Percentiles rank a stretch among this genome's conserved stretches.
Evolutionary conservation across 805 yeast species (phyloP).

Genomic region (Osmozyma mogii): DNA sequence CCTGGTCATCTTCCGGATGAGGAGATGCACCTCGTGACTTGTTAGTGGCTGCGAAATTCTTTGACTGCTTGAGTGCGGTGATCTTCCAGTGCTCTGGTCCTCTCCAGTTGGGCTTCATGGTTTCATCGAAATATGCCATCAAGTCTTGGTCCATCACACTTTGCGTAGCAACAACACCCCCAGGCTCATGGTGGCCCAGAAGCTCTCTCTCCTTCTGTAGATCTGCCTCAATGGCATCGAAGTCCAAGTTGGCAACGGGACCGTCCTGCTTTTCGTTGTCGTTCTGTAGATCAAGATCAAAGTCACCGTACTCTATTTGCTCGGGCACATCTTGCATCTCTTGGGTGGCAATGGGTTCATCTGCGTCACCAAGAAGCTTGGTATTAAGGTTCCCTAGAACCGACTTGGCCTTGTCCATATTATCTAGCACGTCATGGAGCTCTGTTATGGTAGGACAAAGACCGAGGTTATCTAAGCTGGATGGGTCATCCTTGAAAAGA

Average conservation of each 20-base stretch:
- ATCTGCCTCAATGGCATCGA: slow-evolving; percentile 11
- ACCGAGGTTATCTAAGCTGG: slow-evolving; percentile 19
- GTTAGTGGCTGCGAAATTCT: slow-evolving; percentile 14
- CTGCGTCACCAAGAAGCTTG: slow-evolving; percentile 15
- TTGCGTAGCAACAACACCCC: too few relatives aligned
- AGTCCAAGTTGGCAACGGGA: slow-evolving; percentile 5
- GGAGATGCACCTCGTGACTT: slow-evolving; percentile 1
- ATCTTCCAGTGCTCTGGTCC: slow-evolving; percentile 94
- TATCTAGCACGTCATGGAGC: slow-evolving; percentile 50
- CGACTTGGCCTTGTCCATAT: slow-evolving; percentile 44
- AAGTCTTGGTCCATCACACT: slow-evolving; percentile 49
- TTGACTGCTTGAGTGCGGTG: slow-evolving; percentile 30
- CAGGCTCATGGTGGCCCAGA: background rate
- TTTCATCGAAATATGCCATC: slow-evolving; percentile 75
- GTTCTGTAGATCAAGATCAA: slow-evolving; percentile 18
- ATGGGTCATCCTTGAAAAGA: slow-evolving; percentile 14
- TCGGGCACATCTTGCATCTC: background rate
- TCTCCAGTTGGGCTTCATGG: slow-evolving; percentile 69
- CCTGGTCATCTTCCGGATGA: slow-evolving; percentile 2
- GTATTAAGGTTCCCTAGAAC: slow-evolving; percentile 34
- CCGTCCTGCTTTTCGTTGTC: slow-evolving; percentile 3
- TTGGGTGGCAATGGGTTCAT: slow-evolving; percentile 2
- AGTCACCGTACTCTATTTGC: slow-evolving; percentile 6
- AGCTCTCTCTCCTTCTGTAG: too few relatives aligned
- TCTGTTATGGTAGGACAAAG: slow-evolving; percentile 70